Conservation (phyloP, 2,329 filamentous ascomycete genomes). For the Emericellopsis atlantica region DNA sequence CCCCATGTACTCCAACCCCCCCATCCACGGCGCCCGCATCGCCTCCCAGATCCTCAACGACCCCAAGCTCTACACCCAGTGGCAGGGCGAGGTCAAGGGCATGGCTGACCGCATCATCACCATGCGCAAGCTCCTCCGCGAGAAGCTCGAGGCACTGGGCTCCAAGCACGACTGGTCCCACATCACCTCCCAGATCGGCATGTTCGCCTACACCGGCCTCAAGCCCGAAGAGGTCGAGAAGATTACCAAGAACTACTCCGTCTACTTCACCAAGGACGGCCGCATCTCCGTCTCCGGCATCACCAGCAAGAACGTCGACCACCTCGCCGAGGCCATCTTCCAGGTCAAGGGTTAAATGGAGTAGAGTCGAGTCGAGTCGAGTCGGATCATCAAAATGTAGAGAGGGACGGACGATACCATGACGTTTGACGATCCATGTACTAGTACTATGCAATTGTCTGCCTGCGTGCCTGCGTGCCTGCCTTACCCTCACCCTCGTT, state of each 20-base stretch:
- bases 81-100: conserved; percentile 91
- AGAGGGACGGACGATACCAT: too few relatives aligned
- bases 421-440: too few relatives aligned
- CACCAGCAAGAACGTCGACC: conserved; percentile 65
- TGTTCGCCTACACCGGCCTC: conserved; percentile 98
- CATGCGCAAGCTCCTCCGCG: conserved; percentile 90
- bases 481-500: conserved; percentile 2
- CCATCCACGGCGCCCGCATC: conserved; percentile 89
- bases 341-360: conserved; percentile 57
- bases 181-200: conserved; percentile 97
- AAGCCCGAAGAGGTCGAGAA: conserved; percentile 82
- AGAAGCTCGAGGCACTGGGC: conserved; percentile 88
- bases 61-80: conserved; percentile 75
- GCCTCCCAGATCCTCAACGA: conserved; percentile 87
- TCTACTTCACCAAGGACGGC: conserved; percentile 92
- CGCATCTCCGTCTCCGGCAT: conserved; percentile 80
- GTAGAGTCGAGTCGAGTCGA: too few relatives aligned
- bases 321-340: conserved; percentile 73
- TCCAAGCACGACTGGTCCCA: conserved; percentile 98
- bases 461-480: too few relatives aligned
- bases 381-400: background rate
- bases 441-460: too few relatives aligned
- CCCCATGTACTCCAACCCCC: conserved; percentile 96
- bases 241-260: conserved; percentile 88
- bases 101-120: conserved; percentile 99